These are phyloP conservation scores for Conticribra weissflogii DNA, from an alignment of 108 stramenopile species.

Conservation along the genomic window DNA sequence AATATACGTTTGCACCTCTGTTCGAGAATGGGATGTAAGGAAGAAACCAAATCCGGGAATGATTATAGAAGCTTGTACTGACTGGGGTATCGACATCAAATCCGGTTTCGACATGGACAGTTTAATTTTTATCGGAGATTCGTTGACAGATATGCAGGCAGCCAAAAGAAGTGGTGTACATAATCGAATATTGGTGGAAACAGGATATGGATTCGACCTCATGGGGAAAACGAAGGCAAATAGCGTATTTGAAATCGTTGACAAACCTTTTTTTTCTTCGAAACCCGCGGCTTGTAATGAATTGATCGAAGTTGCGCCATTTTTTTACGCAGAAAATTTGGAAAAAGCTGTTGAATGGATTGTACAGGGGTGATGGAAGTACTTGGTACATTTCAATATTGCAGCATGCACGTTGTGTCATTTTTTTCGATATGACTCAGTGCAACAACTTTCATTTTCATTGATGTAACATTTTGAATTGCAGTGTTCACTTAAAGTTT, in stretches of 20 bases:
- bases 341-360: not conserved
- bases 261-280: not conserved
- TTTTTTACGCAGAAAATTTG: not conserved
- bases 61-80: slow-evolving; percentile 37
- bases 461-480: no score
- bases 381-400: no score
- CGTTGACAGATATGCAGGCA: slow-evolving; percentile 46
- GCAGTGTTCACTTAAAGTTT: no score
- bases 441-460: no score
- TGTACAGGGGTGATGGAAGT: no score
- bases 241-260: no score
- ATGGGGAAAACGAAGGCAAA: not conserved
- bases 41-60: slow-evolving; percentile 55
- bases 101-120: not conserved
- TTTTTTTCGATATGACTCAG: no score
- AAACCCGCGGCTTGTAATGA: not conserved
- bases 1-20: slow-evolving; percentile 40
- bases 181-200: slow-evolving; percentile 2
- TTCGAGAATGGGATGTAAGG: slow-evolving; percentile 24
- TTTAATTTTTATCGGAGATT: slow-evolving; percentile 40
- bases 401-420: no score
- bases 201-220: slow-evolving; percentile 1
- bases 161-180: slow-evolving; percentile 25
- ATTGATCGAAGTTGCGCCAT: not conserved
- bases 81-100: slow-evolving; percentile 1